Conservation (phyloP, 2,329 filamentous ascomycete species). For the Talaromyces rugulosus region DNA sequence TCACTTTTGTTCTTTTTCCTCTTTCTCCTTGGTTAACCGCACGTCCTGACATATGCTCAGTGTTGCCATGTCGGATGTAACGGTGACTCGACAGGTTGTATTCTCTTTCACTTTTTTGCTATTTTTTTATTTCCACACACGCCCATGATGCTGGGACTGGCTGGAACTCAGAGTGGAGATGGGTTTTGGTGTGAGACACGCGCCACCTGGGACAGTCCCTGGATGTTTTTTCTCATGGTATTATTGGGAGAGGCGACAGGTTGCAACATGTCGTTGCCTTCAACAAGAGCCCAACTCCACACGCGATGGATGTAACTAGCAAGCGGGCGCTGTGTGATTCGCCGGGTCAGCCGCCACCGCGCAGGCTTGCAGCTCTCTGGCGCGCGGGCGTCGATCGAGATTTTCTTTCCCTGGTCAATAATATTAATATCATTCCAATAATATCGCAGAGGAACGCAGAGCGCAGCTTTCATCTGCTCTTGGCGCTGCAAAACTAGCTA, state of each 20-base stretch:
- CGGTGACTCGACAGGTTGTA: background rate
- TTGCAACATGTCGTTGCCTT: conserved; percentile 13
- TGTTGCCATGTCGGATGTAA: background rate
- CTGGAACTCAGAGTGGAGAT: background rate
- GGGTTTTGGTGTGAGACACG: background rate
- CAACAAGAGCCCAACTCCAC: conserved; percentile 7
- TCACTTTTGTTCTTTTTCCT: background rate
- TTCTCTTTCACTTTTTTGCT: background rate
- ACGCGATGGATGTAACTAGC: conserved; percentile 7
- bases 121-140: background rate
- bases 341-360: background rate
- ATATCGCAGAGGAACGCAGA: background rate
- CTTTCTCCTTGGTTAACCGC: background rate
- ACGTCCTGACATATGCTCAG: background rate
- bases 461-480: background rate
- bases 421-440: background rate
- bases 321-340: background rate
- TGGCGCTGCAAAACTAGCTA: background rate
- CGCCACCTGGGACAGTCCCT: background rate
- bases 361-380: background rate
- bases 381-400: conserved; percentile 1
- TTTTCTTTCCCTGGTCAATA: background rate
- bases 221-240: background rate
- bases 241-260: background rate
- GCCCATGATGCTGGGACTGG: background rate